A percentile compares a stretch with the other conserved stretches of the same genome.
Evolutionary conservation across 1,139 yeast genomes (phyloP).

Genomic region (Debaryomycetaceae sp.): DNA sequence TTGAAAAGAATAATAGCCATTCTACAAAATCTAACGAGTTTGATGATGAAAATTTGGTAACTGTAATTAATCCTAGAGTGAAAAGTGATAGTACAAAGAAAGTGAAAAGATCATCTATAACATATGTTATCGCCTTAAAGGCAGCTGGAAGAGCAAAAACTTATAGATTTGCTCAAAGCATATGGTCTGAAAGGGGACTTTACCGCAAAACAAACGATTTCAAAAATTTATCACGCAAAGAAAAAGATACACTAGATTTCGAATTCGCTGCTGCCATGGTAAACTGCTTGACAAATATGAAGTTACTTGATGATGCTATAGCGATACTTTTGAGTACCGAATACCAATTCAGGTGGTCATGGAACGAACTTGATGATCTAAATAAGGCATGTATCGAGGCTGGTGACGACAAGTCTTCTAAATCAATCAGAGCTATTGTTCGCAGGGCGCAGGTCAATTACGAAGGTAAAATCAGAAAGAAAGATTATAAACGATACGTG

Average conservation of each 20-base stretch:
- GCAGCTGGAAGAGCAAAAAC: slow-evolving; percentile 60
- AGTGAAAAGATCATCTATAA: slow-evolving; percentile 46
- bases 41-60: slow-evolving; percentile 7
- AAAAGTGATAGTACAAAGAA: slow-evolving; percentile 10
- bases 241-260: slow-evolving; percentile 56
- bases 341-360: slow-evolving; percentile 70
- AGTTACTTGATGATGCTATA: slow-evolving; percentile 64
- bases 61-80: slow-evolving; percentile 12
- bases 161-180: slow-evolving; percentile 53
- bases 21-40: slow-evolving; percentile 4
- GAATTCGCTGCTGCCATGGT: slow-evolving; percentile 68
- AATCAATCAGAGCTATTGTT: slow-evolving; percentile 35
- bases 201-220: slow-evolving; percentile 58
- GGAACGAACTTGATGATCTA: slow-evolving; percentile 50
- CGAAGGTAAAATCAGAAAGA: slow-evolving; percentile 39
- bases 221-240: slow-evolving; percentile 30
- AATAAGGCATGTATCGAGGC: slow-evolving; percentile 45
- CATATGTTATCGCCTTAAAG: slow-evolving; percentile 62
- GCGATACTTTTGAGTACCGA: slow-evolving; percentile 65
- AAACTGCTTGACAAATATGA: slow-evolving; percentile 46
- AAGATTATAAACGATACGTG: slow-evolving; percentile 29
- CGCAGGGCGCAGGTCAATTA: slow-evolving; percentile 30
- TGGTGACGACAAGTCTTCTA: slow-evolving; percentile 44
- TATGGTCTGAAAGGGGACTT: slow-evolving; percentile 78
- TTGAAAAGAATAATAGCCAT: slow-evolving; percentile 5